Base-by-base conservation (phyloP, 2,329 filamentous ascomycete genomes). In the Talaromyces sp. region DNA sequence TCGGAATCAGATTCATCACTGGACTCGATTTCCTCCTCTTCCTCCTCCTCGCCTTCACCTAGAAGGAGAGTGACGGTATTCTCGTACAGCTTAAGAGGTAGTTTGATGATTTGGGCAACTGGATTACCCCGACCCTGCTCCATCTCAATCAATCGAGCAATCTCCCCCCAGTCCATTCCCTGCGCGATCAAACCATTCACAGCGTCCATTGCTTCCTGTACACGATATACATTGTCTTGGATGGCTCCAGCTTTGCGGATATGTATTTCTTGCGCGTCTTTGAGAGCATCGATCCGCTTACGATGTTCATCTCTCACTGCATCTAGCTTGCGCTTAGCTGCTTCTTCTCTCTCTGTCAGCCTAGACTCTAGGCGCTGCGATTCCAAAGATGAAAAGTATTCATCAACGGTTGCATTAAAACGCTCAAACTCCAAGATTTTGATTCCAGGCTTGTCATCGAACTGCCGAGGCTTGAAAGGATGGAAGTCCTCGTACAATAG, bases 81-180 rank as follows among this genome's bases (percentile, higher is more conserved):
- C 62, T 97, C 91, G n/a, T 90, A 82, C 3, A 99, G 79, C 64
- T 95, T 96, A 46, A 99, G 75, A 0, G 94, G 93, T 16, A 96
- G 76, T 68, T 89, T 89, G 66, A 99, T 96, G 40, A 91, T 86
- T 52, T 88, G 82, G 1, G 94, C 94, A 7, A 99, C 91, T 0
- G 90, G 85, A 60, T 99, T 99, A 24, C 85, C 81, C 44, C 86
- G 81, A 55, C 80, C 85, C 70, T 95, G 89, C 69, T 97, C 93
- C 60, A 91, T 84, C 69, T 96, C 91, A 47, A 99, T 89, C 56
- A 99, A 76, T 53, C 88, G 89, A 9, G 84, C 90, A 64, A 97
- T 92, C 60, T 97, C 89, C 10, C 91, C 86, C 94, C 94, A 99
- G 65, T 99, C 94, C 91, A 97, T 97, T 10, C 93, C 93, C 66